Conservation (phyloP, 179 eudicot species). For the Spinacia oleracea region DNA sequence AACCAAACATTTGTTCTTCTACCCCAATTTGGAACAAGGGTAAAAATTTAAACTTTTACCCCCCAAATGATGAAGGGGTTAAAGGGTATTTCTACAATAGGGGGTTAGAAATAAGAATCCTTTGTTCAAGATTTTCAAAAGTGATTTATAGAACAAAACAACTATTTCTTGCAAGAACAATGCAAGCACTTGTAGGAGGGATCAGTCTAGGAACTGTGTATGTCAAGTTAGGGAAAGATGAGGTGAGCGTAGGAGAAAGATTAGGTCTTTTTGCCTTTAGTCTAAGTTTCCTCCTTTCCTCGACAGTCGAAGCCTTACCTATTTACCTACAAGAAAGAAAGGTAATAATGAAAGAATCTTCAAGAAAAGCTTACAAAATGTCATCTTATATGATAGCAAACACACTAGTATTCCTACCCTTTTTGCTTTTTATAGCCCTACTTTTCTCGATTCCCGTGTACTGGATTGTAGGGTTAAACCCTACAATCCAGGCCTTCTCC, state of each 20-base stretch:
- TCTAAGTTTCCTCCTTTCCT: constrained; percentile 86
- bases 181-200: constrained; percentile 92
- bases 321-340: constrained; percentile 89
- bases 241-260: constrained; percentile 68
- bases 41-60: constrained; percentile 11
- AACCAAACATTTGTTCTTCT: constrained; percentile 9
- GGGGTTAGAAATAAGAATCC: constrained; percentile 50
- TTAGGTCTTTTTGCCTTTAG: constrained; percentile 88
- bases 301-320: constrained; percentile 93
- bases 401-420: constrained; percentile 80
- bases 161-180: constrained; percentile 80
- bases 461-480: constrained; percentile 89
- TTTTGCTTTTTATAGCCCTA: constrained; percentile 63
- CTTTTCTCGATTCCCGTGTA: constrained; percentile 75
- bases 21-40: constrained; percentile 13
- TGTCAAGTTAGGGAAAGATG: constrained; percentile 54
- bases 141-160: constrained; percentile 87
- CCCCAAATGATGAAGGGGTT: constrained; percentile 12
- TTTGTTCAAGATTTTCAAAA: constrained; percentile 75
- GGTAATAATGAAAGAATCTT: constrained; percentile 87
- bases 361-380: constrained; percentile 66
- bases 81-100: constrained; percentile 13
- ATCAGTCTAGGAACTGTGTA: constrained; percentile 84
- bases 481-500: constrained; percentile 57
- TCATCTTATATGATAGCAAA: constrained; percentile 90